Conservation (phyloP, 2,329 filamentous ascomycete genomes). For the Colletotrichum salicis region DNA sequence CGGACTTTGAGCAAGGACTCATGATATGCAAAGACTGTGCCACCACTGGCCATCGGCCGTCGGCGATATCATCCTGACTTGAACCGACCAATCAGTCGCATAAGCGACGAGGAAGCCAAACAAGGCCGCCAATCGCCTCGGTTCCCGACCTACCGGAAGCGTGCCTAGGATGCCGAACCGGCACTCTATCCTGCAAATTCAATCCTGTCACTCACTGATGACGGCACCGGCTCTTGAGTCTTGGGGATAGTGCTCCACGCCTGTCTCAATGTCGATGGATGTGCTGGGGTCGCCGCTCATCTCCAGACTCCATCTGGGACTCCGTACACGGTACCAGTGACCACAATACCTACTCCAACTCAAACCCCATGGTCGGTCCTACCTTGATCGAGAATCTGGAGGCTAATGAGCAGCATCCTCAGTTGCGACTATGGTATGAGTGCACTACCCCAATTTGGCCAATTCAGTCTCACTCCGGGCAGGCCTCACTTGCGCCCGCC, state of each 20-base stretch:
- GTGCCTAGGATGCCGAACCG: constrained; percentile 23
- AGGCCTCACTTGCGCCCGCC: not conserved
- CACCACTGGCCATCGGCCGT: not conserved
- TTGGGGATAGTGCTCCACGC: not conserved
- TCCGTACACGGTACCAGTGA: too few species aligned
- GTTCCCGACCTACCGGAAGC: constrained; percentile 26
- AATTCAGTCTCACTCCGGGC: not conserved
- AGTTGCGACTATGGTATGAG: not conserved
- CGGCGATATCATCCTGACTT: not conserved
- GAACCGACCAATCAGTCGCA: not conserved
- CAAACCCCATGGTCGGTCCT: not conserved
- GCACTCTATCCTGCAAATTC: not conserved
- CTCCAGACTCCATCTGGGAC: not conserved
- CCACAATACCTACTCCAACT: not conserved
- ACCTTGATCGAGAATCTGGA: not conserved
- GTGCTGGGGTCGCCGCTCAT: not conserved
- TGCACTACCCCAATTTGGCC: not conserved
- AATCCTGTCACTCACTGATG: not conserved
- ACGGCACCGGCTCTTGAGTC: constrained; percentile 1
- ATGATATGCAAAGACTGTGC: not conserved
- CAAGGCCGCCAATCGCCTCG: constrained; percentile 11
- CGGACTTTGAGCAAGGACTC: not conserved
- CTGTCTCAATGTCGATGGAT: not conserved
- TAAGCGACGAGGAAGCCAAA: not conserved
- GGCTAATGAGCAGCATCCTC: not conserved